Evolutionary conservation across 106 monocot genomes (phyloP).

Genomic region (Chionographis japonica): DNA sequence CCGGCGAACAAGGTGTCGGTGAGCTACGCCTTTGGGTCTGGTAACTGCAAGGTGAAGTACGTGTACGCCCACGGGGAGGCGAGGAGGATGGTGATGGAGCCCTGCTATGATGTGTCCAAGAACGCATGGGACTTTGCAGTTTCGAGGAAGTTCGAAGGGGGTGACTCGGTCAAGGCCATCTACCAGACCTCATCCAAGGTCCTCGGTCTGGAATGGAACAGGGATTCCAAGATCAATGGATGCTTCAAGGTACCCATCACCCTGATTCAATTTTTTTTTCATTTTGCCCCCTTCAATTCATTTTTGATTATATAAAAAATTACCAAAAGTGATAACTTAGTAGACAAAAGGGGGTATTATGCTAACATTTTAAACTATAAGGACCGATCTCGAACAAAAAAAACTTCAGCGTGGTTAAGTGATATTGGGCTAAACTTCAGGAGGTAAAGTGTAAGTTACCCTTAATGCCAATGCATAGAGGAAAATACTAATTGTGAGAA

Average conservation of each 20-base stretch:
- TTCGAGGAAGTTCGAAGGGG: slow-evolving; percentile 51
- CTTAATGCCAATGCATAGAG: too few species aligned
- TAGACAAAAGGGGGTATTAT: too few species aligned
- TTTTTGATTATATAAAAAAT: too few species aligned
- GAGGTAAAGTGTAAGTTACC: too few species aligned
- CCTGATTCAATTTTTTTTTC: neutral
- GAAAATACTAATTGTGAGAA: too few species aligned
- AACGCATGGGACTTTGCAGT: slow-evolving; percentile 74
- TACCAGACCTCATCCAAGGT: slow-evolving; percentile 62
- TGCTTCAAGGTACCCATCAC: slow-evolving; percentile 63
- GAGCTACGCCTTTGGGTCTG: slow-evolving; percentile 45
- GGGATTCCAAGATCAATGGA: slow-evolving; percentile 71
- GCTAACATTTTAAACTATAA: too few species aligned
- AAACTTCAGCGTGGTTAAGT: too few species aligned
- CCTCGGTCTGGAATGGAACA: slow-evolving; percentile 77
- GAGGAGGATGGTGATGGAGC: slow-evolving; percentile 62
- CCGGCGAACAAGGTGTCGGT: slow-evolving; percentile 70
- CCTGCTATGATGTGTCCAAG: slow-evolving; percentile 66
- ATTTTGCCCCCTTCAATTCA: too few species aligned
- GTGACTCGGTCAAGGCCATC: slow-evolving; percentile 55
- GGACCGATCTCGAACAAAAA: too few species aligned
- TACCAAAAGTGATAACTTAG: too few species aligned
- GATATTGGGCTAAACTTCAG: too few species aligned
- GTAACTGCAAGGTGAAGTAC: slow-evolving; percentile 70
- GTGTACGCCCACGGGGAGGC: slow-evolving; percentile 62